These are phyloP conservation scores for Borealophlyctis nickersoniae DNA, from an alignment of 192 early-diverging fungal species.

Conservation along the genomic window DNA sequence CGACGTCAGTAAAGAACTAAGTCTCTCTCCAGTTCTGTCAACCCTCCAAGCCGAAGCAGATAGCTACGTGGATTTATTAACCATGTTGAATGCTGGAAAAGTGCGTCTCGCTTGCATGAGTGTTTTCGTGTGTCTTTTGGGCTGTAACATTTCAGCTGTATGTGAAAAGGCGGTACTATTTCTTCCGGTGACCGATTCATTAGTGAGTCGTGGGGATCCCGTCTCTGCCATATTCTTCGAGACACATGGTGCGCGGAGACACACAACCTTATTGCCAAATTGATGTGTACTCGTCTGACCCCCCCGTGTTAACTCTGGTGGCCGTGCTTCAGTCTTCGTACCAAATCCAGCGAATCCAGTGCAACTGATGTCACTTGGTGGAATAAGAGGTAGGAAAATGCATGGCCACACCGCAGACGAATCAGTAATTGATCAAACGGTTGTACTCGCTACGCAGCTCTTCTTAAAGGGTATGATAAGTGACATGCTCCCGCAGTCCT, in stretches of 20 bases:
- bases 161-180: neutral
- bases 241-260: neutral
- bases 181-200: neutral
- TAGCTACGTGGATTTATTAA: neutral
- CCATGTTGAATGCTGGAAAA: neutral
- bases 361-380: conserved; percentile 25
- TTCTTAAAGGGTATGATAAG: conserved; percentile 15
- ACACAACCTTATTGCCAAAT: too few relatives aligned
- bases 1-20: neutral
- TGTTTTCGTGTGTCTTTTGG: too few relatives aligned
- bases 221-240: neutral
- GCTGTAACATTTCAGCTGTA: neutral
- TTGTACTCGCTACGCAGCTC: conserved; percentile 3
- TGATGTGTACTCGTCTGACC: too few relatives aligned
- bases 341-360: conserved; percentile 13
- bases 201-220: neutral
- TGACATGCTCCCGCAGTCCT: neutral
- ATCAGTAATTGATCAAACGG: neutral
- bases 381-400: conserved; percentile 18
- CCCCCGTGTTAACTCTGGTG: too few relatives aligned
- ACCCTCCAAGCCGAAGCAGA: neutral
- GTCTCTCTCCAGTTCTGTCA: neutral
- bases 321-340: conserved; percentile 17
- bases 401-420: neutral
- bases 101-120: neutral